phyloP scores from a whole-genome alignment of 2,329 filamentous ascomycete genomes.

The Paraconiothyrium sp. region DNA sequence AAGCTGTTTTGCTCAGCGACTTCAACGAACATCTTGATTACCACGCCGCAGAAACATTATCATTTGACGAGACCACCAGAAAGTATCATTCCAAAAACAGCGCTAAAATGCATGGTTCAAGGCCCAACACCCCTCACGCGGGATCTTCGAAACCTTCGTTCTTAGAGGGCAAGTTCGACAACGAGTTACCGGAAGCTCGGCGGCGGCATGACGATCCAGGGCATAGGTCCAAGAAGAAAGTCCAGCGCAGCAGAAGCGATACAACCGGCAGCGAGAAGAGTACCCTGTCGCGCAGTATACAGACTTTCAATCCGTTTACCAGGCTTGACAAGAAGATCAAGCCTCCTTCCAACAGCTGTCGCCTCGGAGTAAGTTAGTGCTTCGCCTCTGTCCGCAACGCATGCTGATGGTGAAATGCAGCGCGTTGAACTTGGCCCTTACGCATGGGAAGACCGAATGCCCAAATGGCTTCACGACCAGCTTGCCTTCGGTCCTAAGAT shows the following conservation, averaged over 20 bases:
- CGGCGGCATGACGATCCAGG: constrained; percentile 28
- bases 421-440: constrained; percentile 58
- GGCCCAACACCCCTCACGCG: constrained; percentile 19
- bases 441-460: constrained; percentile 59
- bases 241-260: constrained; percentile 35
- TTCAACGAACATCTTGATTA: constrained; percentile 59
- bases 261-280: constrained; percentile 46
- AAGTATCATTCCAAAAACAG: constrained; percentile 46
- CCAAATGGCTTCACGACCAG: constrained; percentile 52
- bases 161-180: constrained; percentile 32
- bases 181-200: constrained; percentile 29
- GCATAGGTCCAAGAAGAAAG: constrained; percentile 36
- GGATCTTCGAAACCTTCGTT: constrained; percentile 34
- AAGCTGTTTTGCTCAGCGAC: constrained; percentile 52
- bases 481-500: constrained; percentile 54
- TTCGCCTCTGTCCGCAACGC: background rate
- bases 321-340: constrained; percentile 38
- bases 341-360: constrained; percentile 41
- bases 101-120: constrained; percentile 41
- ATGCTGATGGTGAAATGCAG: constrained; percentile 36
- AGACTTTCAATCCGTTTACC: constrained; percentile 46
- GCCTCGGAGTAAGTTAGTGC: constrained; percentile 46
- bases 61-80: constrained; percentile 45
- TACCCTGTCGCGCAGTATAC: constrained; percentile 46
- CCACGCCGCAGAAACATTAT: constrained; percentile 53